These are phyloP conservation scores for Ophiognomonia clavigignenti-juglandacearum DNA, from an alignment of 2,329 filamentous ascomycete species.

Conservation along the genomic window DNA sequence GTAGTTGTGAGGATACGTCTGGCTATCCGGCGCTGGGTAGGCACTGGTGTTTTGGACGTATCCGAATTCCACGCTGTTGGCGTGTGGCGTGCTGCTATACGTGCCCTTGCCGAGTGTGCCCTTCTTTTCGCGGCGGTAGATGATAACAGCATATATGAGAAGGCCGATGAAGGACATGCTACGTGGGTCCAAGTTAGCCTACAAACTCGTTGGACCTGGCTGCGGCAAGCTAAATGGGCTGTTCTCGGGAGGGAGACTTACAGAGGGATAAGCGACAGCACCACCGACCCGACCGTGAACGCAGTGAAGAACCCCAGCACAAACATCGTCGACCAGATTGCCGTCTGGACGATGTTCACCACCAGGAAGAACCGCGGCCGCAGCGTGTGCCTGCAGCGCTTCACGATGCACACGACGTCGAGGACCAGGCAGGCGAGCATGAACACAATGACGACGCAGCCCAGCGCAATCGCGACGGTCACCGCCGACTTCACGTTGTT, in stretches of 20 bases:
- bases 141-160: constrained; percentile 26
- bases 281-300: constrained; percentile 10
- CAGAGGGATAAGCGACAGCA: constrained; percentile 23
- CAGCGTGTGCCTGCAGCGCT: constrained; percentile 25
- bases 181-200: background rate
- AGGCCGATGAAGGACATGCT: constrained; percentile 29
- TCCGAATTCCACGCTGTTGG: no score
- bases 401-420: constrained; percentile 28
- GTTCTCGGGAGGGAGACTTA: constrained; percentile 15
- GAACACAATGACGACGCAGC: constrained; percentile 22
- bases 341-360: constrained; percentile 24
- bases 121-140: constrained; percentile 25
- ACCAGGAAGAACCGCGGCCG: constrained; percentile 28
- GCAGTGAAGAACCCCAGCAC: constrained; percentile 22
- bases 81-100: no score
- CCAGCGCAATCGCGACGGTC: constrained; percentile 19
- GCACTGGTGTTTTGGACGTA: no score
- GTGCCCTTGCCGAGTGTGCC: constrained; percentile 17
- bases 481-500: constrained; percentile 14
- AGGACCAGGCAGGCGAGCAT: constrained; percentile 24
- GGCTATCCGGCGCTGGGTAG: no score
- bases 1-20: no score
- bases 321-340: constrained; percentile 24
- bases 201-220: no score
- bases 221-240: no score